Conservation (phyloP, 2,329 filamentous ascomycete genomes). For the Hypoxylon sp. region DNA sequence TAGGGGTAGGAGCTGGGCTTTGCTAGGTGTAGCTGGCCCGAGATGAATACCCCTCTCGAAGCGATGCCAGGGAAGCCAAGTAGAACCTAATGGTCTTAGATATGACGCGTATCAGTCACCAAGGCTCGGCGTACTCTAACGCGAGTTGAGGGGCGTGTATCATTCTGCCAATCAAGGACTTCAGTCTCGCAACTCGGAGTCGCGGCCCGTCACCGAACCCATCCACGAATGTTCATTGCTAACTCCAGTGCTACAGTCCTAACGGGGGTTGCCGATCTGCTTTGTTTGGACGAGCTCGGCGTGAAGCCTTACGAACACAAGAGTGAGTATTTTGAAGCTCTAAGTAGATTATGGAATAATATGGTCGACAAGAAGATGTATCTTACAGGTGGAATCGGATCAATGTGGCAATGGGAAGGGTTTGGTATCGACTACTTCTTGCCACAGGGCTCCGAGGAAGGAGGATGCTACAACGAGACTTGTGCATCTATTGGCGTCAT, state of each 20-base stretch:
- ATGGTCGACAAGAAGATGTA: constrained; percentile 76
- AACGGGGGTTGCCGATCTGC: constrained; percentile 70
- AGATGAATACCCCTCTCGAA: background rate
- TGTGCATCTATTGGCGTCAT: constrained; percentile 73
- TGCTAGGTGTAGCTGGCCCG: background rate
- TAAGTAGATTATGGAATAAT: constrained; percentile 69
- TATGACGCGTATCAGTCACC: background rate
- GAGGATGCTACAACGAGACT: constrained; percentile 74
- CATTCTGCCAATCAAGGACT: constrained; percentile 11
- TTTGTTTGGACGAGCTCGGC: constrained; percentile 57
- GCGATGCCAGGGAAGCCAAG: background rate
- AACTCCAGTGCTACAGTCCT: constrained; percentile 57
- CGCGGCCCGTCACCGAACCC: background rate
- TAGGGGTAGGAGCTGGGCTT: background rate
- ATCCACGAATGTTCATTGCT: constrained; percentile 17
- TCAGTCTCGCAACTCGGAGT: constrained; percentile 4
- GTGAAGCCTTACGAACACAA: constrained; percentile 47
- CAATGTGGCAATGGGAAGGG: constrained; percentile 71
- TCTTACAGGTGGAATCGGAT: constrained; percentile 73
- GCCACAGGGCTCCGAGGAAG: constrained; percentile 71
- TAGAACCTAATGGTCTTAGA: background rate
- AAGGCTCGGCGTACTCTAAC: constrained; percentile 11
- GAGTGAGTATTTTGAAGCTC: constrained; percentile 56
- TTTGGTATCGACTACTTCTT: constrained; percentile 73
- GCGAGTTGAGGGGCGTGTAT: background rate